Base-by-base conservation (phyloP, 2,329 filamentous ascomycete species). In the Pseudopyricularia javanii region DNA sequence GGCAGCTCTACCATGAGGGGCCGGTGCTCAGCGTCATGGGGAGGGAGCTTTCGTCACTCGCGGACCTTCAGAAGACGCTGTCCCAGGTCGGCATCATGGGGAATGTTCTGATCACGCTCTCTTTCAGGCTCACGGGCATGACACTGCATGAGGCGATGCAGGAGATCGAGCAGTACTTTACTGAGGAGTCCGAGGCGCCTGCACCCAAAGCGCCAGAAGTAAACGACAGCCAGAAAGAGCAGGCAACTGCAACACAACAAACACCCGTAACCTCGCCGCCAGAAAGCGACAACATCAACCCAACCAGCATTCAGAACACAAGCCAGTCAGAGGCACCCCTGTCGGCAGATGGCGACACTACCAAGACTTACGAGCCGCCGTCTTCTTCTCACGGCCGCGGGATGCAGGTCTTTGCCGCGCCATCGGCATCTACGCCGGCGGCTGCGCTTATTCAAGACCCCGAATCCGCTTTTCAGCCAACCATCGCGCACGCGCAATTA, bases 41-140 rank as follows among this genome's bases (percentile, higher is more conserved):
- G 9, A 78, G 88, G 60, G 88, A 91, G 59, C 69, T 95, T 15
- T 78, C 83, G 3, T 82, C 79, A 0, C 88, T 97, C 60, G 74
- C 74, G 17, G 91, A 94, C 61, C 76, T 97, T 54, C 89, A 96
- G 66, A 95, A 95, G 74, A 91, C 88, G 1, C 69, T 98, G 47
- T 83, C 83, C 5, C 88, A 95, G 65, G 71, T 97, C 17, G 93
- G 93, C 0, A 85, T 94, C 61, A 85, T 81, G 49, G 91, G 93
- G 6, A 91, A 79, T 62, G 83, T 88, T 4, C 70, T 95, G 53
- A 75, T 98, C 53, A 79, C 88, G 54, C 69, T 98, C 55, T 82
- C 75, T 33, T 97, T 91, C 69, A 82, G 78, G 63, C 76, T 76
- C 57, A 93, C 88, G 7, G 83, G 86, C 12, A 81, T 80, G 64